A percentile compares a stretch with the other conserved stretches of the same genome.
These are phyloP conservation scores for Rhododendron ovatum DNA, from an alignment of 148 eudicot genomes.

Conservation along the genomic window DNA sequence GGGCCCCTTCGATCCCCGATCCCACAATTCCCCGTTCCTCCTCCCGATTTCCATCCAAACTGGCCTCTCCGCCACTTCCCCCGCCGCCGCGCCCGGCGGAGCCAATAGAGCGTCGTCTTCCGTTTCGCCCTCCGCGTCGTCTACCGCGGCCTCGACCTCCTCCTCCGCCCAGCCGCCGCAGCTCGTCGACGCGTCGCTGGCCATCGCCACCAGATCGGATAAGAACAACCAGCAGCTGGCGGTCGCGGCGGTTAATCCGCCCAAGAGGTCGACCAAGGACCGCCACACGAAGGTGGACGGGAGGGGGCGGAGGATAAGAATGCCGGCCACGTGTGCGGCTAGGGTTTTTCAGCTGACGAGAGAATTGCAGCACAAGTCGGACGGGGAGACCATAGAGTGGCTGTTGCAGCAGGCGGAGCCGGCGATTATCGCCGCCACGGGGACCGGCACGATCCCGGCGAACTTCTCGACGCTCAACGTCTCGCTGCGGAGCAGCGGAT, in stretches of 20 bases:
- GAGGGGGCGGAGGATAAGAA: constrained; percentile 53
- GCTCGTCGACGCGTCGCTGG: constrained; percentile 38
- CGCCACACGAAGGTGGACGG: constrained; percentile 66
- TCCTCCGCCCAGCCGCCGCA: constrained; percentile 8
- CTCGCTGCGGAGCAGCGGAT: constrained; percentile 43
- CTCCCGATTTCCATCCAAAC: constrained; percentile 19
- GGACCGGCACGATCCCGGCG: constrained; percentile 55
- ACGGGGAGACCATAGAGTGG: constrained; percentile 63
- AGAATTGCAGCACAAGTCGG: constrained; percentile 51
- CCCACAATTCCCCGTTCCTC: constrained; percentile 19
- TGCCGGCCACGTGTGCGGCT: constrained; percentile 69
- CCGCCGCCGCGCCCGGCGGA: neutral
- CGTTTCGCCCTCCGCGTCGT: neutral
- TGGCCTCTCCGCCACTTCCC: neutral
- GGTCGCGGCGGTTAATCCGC: constrained; percentile 3
- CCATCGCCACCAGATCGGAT: constrained; percentile 43
- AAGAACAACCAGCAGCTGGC: constrained; percentile 16
- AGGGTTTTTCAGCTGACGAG: constrained; percentile 52
- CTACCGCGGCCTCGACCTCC: constrained; percentile 9
- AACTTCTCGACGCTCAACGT: constrained; percentile 52
- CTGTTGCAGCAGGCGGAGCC: constrained; percentile 57
- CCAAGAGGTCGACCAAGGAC: constrained; percentile 45
- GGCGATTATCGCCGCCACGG: constrained; percentile 54
- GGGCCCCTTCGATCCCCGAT: constrained; percentile 9
- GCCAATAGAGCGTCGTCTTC: neutral